phyloP scores from a whole-genome alignment of 768 basidiomycete genomes.

The Dacryopinax primogenitus region DNA sequence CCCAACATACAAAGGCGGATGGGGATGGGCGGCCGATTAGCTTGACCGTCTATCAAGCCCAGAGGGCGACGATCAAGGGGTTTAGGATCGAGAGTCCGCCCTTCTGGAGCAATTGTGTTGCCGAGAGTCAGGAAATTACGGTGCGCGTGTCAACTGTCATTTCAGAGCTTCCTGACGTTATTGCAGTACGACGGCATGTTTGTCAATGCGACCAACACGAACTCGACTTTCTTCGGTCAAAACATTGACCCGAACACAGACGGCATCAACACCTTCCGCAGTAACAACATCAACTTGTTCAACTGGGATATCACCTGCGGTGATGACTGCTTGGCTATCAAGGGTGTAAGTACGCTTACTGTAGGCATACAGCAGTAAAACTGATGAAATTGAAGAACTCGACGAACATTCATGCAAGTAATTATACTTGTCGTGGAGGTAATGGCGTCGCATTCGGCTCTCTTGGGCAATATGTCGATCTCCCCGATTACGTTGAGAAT shows the following conservation, averaged over 20 bases:
- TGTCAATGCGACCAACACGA: constrained; percentile 44
- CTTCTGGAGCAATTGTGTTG: constrained; percentile 49
- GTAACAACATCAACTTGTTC: constrained; percentile 35
- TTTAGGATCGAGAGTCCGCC: constrained; percentile 44
- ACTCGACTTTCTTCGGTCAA: constrained; percentile 30
- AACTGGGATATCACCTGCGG: constrained; percentile 53
- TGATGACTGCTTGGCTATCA: constrained; percentile 52
- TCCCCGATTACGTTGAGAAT: constrained; percentile 45
- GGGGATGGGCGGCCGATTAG: constrained; percentile 49
- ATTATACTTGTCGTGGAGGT: constrained; percentile 44
- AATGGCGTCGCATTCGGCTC: constrained; percentile 51
- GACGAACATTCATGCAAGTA: constrained; percentile 37
- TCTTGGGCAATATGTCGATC: constrained; percentile 42
- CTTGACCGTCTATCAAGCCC: constrained; percentile 38
- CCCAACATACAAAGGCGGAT: constrained; percentile 35
- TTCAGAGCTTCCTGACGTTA: background rate
- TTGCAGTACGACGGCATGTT: constrained; percentile 42
- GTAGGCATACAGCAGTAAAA: background rate
- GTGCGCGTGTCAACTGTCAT: background rate
- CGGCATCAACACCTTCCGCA: constrained; percentile 46
- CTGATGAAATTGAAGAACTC: constrained; percentile 35
- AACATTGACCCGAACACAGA: constrained; percentile 51
- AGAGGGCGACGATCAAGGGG: constrained; percentile 33
- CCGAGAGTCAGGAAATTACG: constrained; percentile 36
- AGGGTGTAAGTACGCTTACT: constrained; percentile 37